Evolutionary conservation across 306 rosid genomes (phyloP).

Genomic region (Quercus alba): DNA sequence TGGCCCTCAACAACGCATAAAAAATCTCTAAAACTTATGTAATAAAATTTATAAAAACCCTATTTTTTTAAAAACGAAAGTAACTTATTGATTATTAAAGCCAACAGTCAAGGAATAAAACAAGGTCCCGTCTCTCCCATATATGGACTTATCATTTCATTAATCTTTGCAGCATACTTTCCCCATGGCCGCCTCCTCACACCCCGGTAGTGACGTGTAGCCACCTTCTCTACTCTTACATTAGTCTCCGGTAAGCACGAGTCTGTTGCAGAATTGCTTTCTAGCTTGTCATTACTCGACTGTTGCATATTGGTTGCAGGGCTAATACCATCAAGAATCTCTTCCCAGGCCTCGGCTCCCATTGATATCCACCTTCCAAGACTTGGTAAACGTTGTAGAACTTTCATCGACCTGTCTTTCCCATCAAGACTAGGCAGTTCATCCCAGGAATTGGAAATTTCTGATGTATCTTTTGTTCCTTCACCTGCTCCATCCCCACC

Average conservation of each 20-base stretch:
- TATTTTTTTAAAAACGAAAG: no score
- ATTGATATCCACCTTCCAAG: slow-evolving; percentile 91
- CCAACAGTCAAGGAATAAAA: no score
- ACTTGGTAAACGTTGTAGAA: slow-evolving; percentile 75
- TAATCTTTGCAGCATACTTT: slow-evolving; percentile 85
- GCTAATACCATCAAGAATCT: slow-evolving; percentile 40
- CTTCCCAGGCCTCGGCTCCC: slow-evolving; percentile 94
- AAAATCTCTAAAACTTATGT: no score
- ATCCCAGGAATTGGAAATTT: slow-evolving; percentile 45
- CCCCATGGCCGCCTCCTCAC: slow-evolving; percentile 99
- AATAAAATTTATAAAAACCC: no score
- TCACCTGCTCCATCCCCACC: slow-evolving; percentile 28
- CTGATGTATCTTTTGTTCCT: slow-evolving; percentile 19
- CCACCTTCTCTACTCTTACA: slow-evolving; percentile 23
- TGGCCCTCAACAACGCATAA: no score
- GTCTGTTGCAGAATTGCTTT: slow-evolving; percentile 7
- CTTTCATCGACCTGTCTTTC: slow-evolving; percentile 53
- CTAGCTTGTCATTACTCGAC: slow-evolving; percentile 8
- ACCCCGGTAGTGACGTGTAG: slow-evolving; percentile 66
- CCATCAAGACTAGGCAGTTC: slow-evolving; percentile 56
- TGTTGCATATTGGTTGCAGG: slow-evolving; percentile 16
- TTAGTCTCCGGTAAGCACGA: slow-evolving; percentile 1
- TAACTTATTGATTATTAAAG: no score
- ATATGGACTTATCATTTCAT: no score
- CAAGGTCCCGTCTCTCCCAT: no score